Evolutionary conservation across 371 early-diverging fungal genomes (phyloP).

Genomic region (Nosema muscidifuracis): DNA sequence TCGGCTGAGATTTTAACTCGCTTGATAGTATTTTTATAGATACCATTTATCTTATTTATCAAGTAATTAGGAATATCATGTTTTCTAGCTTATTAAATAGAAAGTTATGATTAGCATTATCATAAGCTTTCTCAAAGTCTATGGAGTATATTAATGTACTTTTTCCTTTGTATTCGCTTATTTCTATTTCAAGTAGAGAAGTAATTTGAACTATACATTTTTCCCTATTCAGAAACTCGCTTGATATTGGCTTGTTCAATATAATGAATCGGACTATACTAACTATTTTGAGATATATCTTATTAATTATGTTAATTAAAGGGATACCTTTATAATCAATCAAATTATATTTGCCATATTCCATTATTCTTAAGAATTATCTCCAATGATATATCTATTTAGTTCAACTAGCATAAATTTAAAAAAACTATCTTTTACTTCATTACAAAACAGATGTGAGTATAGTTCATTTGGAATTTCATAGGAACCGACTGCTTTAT

Average conservation of each 20-base stretch:
- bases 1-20: not conserved
- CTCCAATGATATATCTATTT: not conserved
- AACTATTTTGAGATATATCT: constrained; percentile 18
- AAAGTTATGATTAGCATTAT: not conserved
- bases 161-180: constrained; percentile 6
- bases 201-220: constrained; percentile 25
- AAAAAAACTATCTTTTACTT: not conserved
- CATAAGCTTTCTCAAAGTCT: constrained; percentile 9
- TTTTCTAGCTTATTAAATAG: not conserved
- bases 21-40: constrained; percentile 6
- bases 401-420: not conserved
- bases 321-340: constrained; percentile 40
- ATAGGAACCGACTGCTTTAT: not conserved
- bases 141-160: constrained; percentile 15
- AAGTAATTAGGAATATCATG: not conserved
- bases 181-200: constrained; percentile 6
- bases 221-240: constrained; percentile 17
- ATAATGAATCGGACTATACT: not conserved
- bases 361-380: constrained; percentile 1
- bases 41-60: not conserved
- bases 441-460: not conserved
- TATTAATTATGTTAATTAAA: constrained; percentile 8
- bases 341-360: constrained; percentile 1
- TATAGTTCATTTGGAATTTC: not conserved
- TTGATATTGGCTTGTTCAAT: constrained; percentile 3